phyloP scores from a whole-genome alignment of 2,329 filamentous ascomycete species.

The Stachybotrys elegans region DNA sequence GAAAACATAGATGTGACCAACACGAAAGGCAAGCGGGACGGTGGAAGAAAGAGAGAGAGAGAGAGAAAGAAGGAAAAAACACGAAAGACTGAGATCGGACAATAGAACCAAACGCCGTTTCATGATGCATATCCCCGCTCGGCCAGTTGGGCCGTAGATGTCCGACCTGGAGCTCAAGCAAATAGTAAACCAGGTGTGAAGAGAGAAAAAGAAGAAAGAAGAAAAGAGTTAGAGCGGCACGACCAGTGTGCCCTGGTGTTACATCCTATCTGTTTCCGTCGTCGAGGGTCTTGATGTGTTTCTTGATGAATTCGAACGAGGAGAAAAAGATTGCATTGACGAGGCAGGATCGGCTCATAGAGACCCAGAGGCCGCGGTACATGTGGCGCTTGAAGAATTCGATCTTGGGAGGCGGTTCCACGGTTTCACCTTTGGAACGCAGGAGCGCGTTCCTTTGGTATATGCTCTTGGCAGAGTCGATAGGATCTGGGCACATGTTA shows the following conservation, averaged over 20 bases:
- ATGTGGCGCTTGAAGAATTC: slow-evolving; percentile 72
- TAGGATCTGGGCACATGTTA: slow-evolving; percentile 49
- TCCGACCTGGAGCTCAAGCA: too few relatives aligned
- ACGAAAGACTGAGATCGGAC: background rate
- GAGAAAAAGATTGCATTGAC: slow-evolving; percentile 91
- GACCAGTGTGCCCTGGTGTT: slow-evolving; percentile 10
- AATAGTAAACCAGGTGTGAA: background rate
- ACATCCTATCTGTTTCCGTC: slow-evolving; percentile 25
- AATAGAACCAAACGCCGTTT: background rate
- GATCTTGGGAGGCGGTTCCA: slow-evolving; percentile 65
- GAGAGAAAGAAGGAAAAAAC: background rate
- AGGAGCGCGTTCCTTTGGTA: slow-evolving; percentile 79
- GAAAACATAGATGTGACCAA: too few relatives aligned
- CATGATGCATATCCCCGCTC: too few relatives aligned
- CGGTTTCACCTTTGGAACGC: slow-evolving; percentile 58
- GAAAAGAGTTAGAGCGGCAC: background rate
- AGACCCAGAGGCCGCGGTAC: slow-evolving; percentile 79
- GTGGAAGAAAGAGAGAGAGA: background rate
- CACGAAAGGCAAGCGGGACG: too few relatives aligned
- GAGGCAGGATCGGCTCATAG: slow-evolving; percentile 74
- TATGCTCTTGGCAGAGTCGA: slow-evolving; percentile 80
- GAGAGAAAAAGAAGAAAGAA: background rate
- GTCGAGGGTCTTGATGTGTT: slow-evolving; percentile 52
- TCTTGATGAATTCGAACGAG: slow-evolving; percentile 79
- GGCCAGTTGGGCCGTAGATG: too few relatives aligned